A percentile compares a stretch with the other conserved stretches of the same genome.
Evolutionary conservation across 2,329 filamentous ascomycete species (phyloP).

Genomic region (Verticillium alfalfae): DNA sequence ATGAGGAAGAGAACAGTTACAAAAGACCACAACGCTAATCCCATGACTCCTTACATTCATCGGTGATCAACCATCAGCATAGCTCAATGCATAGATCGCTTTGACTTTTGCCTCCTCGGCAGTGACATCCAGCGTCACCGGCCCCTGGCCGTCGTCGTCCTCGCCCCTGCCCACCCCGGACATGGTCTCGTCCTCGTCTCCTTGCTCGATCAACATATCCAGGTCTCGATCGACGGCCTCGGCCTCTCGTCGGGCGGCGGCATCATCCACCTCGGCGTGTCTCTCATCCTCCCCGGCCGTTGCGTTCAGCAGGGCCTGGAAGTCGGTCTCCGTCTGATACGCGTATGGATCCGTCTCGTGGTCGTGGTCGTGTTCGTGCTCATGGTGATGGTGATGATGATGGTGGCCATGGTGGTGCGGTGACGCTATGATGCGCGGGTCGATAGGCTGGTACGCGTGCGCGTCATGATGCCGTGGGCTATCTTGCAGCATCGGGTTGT

Average conservation of each 20-base stretch:
- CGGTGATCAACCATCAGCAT: not conserved
- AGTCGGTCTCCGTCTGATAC: conserved; percentile 35
- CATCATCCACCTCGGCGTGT: conserved; percentile 14
- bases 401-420: conserved; percentile 23
- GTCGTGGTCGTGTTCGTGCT: conserved; percentile 13
- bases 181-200: conserved; percentile 16
- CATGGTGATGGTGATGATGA: conserved; percentile 7
- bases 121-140: not conserved
- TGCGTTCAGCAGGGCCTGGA: conserved; percentile 48
- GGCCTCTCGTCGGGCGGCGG: conserved; percentile 28
- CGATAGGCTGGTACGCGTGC: conserved; percentile 46
- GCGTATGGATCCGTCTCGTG: conserved; percentile 11
- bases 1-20: not conserved
- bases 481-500: conserved; percentile 27
- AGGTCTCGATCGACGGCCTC: conserved; percentile 40
- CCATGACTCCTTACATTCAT: not conserved
- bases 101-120: not conserved
- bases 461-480: conserved; percentile 15
- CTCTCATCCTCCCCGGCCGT: conserved; percentile 30
- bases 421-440: conserved; percentile 53
- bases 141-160: not conserved
- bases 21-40: not conserved
- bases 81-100: not conserved
- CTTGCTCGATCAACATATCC: conserved; percentile 46
- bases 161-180: not conserved